Evolutionary conservation across 495 filamentous ascomycete species (phyloP).

Genomic region (Cudoniella acicularis): DNA sequence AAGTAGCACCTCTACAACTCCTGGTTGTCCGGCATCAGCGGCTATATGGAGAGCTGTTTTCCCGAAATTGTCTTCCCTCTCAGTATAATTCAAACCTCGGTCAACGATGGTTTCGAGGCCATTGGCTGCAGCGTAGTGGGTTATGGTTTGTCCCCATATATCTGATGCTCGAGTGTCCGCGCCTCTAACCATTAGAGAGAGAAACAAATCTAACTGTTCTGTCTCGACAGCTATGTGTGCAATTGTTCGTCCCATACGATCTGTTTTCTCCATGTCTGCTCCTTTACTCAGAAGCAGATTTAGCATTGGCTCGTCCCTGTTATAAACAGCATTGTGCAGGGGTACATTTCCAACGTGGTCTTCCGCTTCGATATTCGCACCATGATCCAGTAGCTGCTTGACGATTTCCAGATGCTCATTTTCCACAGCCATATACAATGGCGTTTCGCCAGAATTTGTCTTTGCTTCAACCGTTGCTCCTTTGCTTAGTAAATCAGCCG

Average conservation of each 20-base stretch:
- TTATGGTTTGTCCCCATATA: neutral
- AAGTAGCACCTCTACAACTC: neutral
- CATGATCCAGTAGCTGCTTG: slow-evolving; percentile 12
- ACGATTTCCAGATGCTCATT: slow-evolving; percentile 11
- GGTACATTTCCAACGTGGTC: neutral
- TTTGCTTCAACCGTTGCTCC: slow-evolving; percentile 6
- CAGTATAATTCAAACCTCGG: neutral
- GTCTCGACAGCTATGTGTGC: neutral
- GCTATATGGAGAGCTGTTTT: neutral
- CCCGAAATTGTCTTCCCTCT: neutral
- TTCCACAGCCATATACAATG: slow-evolving; percentile 7
- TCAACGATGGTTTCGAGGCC: neutral
- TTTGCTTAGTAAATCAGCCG: neutral
- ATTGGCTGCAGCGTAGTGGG: neutral
- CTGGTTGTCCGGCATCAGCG: neutral
- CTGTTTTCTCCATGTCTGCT: neutral
- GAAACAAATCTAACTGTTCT: neutral
- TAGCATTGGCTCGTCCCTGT: slow-evolving; percentile 10
- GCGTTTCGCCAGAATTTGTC: neutral
- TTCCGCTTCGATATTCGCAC: slow-evolving; percentile 14
- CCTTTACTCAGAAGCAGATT: slow-evolving; percentile 12
- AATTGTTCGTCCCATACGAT: neutral
- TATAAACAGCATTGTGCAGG: slow-evolving; percentile 4
- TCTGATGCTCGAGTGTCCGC: neutral
- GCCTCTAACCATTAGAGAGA: neutral